Evolutionary conservation across 2,329 filamentous ascomycete genomes (phyloP).

Genomic region (Neurospora crassa): DNA sequence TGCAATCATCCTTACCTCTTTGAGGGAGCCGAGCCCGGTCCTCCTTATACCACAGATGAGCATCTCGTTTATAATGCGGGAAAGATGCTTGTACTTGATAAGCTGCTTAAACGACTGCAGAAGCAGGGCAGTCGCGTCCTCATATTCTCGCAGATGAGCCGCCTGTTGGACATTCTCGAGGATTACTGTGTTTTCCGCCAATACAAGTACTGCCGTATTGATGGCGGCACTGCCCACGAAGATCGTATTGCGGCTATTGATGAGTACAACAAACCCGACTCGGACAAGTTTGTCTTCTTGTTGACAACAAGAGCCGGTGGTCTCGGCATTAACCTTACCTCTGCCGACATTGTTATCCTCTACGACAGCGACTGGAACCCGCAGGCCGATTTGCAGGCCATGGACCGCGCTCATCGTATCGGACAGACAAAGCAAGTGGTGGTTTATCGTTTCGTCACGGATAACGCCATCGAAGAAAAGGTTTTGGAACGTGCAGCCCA

Average conservation of each 20-base stretch:
- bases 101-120: constrained; percentile 73
- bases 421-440: constrained; percentile 97
- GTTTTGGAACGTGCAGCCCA: constrained; percentile 93
- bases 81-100: constrained; percentile 96
- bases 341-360: constrained; percentile 88
- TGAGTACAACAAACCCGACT: constrained; percentile 92
- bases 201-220: constrained; percentile 94
- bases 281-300: constrained; percentile 94
- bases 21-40: constrained; percentile 92
- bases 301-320: constrained; percentile 93
- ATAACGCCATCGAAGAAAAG: constrained; percentile 98
- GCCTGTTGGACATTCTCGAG: constrained; percentile 90
- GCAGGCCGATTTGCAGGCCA: constrained; percentile 94
- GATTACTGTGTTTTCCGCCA: constrained; percentile 96
- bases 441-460: constrained; percentile 94
- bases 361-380: constrained; percentile 99
- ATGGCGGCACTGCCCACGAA: constrained; percentile 92
- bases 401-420: constrained; percentile 97
- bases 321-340: constrained; percentile 91
- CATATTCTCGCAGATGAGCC: constrained; percentile 99
- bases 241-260: constrained; percentile 97
- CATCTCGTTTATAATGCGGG: constrained; percentile 88
- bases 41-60: constrained; percentile 96
- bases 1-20: constrained; percentile 98
- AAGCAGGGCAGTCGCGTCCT: constrained; percentile 87